Conservation (phyloP, 1,284 basidiomycete species). For the Sporisorium scitamineum region DNA sequence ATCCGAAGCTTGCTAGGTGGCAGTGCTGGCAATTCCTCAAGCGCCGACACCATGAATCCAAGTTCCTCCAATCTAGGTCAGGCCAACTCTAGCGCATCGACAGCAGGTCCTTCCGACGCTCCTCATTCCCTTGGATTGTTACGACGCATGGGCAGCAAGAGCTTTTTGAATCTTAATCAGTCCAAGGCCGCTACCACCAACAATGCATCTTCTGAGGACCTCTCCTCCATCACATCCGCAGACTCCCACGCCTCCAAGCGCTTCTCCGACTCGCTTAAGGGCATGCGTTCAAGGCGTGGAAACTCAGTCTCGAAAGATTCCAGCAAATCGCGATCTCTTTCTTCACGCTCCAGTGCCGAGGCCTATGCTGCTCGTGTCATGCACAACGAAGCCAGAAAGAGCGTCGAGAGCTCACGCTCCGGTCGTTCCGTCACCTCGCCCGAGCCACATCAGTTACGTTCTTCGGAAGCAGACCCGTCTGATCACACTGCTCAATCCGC, state of each 20-base stretch:
- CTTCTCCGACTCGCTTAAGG: slow-evolving; percentile 43
- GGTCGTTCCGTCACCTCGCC: slow-evolving; percentile 13
- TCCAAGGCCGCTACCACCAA: slow-evolving; percentile 14
- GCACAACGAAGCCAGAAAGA: slow-evolving; percentile 29
- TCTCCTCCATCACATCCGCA: slow-evolving; percentile 17
- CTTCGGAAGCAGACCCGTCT: slow-evolving; percentile 16
- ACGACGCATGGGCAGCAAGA: slow-evolving; percentile 48
- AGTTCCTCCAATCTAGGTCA: slow-evolving; percentile 1
- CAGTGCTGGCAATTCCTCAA: neutral
- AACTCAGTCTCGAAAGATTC: slow-evolving; percentile 27
- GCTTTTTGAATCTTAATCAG: slow-evolving; percentile 39
- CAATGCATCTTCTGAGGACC: slow-evolving; percentile 30
- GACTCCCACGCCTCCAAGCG: slow-evolving; percentile 36
- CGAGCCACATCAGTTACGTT: slow-evolving; percentile 18
- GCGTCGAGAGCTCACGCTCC: slow-evolving; percentile 39
- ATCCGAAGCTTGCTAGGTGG: slow-evolving; percentile 38
- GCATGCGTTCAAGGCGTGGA: slow-evolving; percentile 23
- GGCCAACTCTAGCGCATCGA: neutral
- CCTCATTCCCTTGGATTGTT: slow-evolving; percentile 31
- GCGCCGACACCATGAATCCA: neutral
- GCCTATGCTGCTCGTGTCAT: slow-evolving; percentile 11
- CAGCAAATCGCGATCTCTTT: slow-evolving; percentile 17
- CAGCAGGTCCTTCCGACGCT: neutral
- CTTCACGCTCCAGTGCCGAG: slow-evolving; percentile 32
- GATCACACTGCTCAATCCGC: neutral